Evolutionary conservation across 2,329 filamentous ascomycete genomes (phyloP), one percentile per base, ranked within the genome.

Genomic region (Cryphonectria japonica): DNA sequence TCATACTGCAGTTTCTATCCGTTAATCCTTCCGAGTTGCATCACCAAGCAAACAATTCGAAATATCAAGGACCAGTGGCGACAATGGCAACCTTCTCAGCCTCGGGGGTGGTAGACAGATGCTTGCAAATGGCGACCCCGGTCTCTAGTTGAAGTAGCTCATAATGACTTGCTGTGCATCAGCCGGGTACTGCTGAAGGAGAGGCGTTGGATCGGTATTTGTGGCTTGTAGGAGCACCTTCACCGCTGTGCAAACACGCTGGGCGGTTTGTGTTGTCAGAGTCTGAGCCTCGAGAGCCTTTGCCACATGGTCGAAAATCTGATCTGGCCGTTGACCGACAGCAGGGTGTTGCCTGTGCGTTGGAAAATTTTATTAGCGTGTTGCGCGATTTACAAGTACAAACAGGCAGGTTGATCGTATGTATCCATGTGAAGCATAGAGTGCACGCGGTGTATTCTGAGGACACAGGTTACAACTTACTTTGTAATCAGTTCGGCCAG

Each of bases 271-370:
- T 29, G 95, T 95, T 78, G 95, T 93, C 57, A 99, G 85, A 26
- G 95, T 95, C 78, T 97, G 94, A 7, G 93, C 92, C 78, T 98
- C 95, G 19, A 99, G 89, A 29, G 95, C 95, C 80, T 97, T 92
- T 37, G 91, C 93, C 69, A 98, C 93, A 77, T 90, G 92, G 37
- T 92, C 89, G 79, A 99, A 98, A 72, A 95, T 88, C 80, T 94
- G 94, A 75, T 89, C 89, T 8, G 93, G 91, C 79, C 96, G 92
- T 73, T 86, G 85, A 77, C 94, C 85, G 63, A 98, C 93, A 19
- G 89, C 90, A 0, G 93, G 93, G 78, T 98, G 93, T 89, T 93
- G 93, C 81, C 96, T 98, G 59, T 37, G n/a, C 75, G 39, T 54
- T 54, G 41, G 64, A 22, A 22, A 2, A 50, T 16, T 34, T 34